Percentiles rank a stretch among this genome's conserved stretches.
phyloP scores from a whole-genome alignment of 2,329 filamentous ascomycete genomes.

The Paraconiothyrium brasiliense region DNA sequence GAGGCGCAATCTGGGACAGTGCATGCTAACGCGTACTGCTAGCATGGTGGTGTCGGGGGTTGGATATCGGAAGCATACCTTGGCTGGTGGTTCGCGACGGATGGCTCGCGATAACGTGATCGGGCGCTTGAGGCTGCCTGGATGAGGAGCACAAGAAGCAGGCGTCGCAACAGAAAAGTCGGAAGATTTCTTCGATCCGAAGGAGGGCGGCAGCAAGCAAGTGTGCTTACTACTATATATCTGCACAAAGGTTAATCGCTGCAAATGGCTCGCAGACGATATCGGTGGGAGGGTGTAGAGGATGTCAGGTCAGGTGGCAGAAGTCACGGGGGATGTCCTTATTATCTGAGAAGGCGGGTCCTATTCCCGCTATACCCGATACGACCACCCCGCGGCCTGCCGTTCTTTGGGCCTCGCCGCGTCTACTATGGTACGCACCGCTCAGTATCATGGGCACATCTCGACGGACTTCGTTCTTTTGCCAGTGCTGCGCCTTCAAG shows the following conservation, averaged over 20 bases:
- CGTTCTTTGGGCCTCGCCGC: not conserved
- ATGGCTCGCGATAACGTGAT: conserved; percentile 16
- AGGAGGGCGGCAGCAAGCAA: not conserved
- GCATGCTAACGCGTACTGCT: not conserved
- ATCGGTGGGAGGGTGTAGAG: conserved; percentile 8
- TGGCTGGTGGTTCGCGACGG: not conserved
- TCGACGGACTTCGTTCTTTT: too few species aligned
- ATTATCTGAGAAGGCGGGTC: too few species aligned
- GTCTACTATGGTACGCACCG: not conserved
- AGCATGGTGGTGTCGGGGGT: conserved; percentile 4
- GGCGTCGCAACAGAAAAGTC: not conserved
- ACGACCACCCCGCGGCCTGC: not conserved
- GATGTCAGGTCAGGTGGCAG: conserved; percentile 1
- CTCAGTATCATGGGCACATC: too few species aligned
- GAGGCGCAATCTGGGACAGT: not conserved
- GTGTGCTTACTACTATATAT: conserved; percentile 12
- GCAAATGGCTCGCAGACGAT: conserved; percentile 2
- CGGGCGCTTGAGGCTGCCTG: conserved; percentile 3
- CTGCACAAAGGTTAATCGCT: not conserved
- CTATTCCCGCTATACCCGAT: too few species aligned
- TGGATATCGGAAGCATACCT: conserved; percentile 8
- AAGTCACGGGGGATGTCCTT: not conserved
- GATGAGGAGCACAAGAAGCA: not conserved
- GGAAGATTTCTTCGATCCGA: not conserved
- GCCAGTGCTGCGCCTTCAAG: too few species aligned